Evolutionary conservation across 2,329 filamentous ascomycete genomes (phyloP).

Genomic region (Botrytis cinerea): DNA sequence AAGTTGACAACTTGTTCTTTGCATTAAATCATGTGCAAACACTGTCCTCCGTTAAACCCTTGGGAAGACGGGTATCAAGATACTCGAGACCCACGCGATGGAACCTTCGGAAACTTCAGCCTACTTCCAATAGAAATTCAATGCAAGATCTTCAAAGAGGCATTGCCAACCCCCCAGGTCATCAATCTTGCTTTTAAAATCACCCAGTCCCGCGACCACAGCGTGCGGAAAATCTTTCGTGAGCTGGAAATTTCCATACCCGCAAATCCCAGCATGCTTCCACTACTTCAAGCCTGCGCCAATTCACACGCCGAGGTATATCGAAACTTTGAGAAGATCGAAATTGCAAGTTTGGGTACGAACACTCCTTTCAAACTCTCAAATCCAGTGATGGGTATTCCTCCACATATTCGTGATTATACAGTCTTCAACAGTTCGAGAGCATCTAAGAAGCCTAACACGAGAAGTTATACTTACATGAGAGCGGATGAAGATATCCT

Average conservation of each 20-base stretch:
- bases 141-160: background rate
- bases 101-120: background rate
- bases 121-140: background rate
- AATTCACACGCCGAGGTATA: background rate
- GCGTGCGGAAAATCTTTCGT: background rate
- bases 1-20: background rate
- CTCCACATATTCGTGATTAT: background rate
- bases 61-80: background rate
- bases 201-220: background rate
- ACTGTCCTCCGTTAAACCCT: background rate
- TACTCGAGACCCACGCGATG: background rate
- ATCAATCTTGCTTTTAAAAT: background rate
- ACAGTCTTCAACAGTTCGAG: background rate
- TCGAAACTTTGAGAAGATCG: background rate
- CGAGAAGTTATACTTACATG: background rate
- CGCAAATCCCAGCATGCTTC: background rate
- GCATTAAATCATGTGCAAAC: background rate
- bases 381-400: background rate
- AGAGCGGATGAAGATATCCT: background rate
- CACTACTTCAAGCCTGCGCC: background rate
- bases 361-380: background rate
- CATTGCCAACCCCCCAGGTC: background rate
- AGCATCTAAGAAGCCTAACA: background rate
- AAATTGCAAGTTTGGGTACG: background rate
- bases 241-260: background rate